Base-by-base conservation (phyloP, 1,284 basidiomycete genomes). In the Ganoderma lingzhi region DNA sequence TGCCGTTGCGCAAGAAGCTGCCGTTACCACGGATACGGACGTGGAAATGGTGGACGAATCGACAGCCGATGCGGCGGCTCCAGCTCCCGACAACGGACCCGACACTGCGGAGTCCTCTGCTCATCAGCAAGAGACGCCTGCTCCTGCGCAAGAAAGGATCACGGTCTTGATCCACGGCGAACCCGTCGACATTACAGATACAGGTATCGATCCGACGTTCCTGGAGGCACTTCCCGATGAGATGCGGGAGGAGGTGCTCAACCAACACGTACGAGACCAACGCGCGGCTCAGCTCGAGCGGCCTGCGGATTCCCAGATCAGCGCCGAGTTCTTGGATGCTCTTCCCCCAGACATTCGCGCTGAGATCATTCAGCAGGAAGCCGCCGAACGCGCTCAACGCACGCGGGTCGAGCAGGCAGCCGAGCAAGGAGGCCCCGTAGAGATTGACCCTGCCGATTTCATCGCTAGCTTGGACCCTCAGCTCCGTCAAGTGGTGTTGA, bases 131-230 rank as follows among this genome's bases (percentile, higher is more conserved):
- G 74, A 75, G 17, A 81, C 80, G n/a, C 69, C 83, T 35, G 83
- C 84, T 2, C 78, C 77, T 53, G 76, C 79, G 32, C 76, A 81
- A 9, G 85, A 89, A 66, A 86, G 96, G 51, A 86, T 97, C 15
- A 95, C 93, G 1, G 93, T 99, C 76, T 87, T 88, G 80, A 95
- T 99, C 69, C 93, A 97, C 79, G 98, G 97, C 62, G 93, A 90
- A 71, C 87, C 92, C n/a, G 95, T 99, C 39, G 98, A 99, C 79
- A 99, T 99, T 78, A 99, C 98, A 10, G 96, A 99, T 77, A 97
- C 96, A 17, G 98, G 98, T 9, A 99, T 99, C 77, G 98, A 99
- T 79, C 96, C 97, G 1, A 97, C 95, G 10, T 99, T 99, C 88
- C 84, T 99, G 65, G 96, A 99, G 81, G 98, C 98, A 23, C 84